Evolutionary conservation across 2,329 filamentous ascomycete species (phyloP).

Genomic region (Calonectria montana): DNA sequence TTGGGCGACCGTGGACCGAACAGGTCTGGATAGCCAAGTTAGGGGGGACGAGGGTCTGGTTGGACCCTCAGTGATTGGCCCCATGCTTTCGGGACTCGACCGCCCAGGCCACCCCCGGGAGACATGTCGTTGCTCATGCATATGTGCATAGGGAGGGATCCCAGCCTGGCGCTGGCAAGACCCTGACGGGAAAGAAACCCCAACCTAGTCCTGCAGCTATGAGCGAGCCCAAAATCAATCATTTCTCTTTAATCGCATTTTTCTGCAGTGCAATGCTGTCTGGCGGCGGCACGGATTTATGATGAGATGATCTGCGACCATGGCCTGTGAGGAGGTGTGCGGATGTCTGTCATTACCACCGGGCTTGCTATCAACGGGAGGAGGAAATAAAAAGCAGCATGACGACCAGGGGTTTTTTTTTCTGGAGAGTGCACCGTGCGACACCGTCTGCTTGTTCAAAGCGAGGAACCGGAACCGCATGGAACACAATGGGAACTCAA

Average conservation of each 20-base stretch:
- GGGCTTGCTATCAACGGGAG: conserved; percentile 20
- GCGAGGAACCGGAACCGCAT: conserved; percentile 19
- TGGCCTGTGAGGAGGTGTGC: conserved; percentile 27
- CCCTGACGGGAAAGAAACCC: conserved; percentile 18
- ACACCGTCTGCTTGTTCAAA: conserved; percentile 15
- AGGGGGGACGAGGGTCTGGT: conserved; percentile 18
- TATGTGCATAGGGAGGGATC: conserved; percentile 18
- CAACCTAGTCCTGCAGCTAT: not conserved
- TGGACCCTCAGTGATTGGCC: conserved; percentile 25
- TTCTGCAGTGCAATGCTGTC: not conserved
- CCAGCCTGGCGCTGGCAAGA: conserved; percentile 1
- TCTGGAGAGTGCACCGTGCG: conserved; percentile 25
- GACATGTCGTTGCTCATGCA: conserved; percentile 26
- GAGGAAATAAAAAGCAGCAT: conserved; percentile 24
- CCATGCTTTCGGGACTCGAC: conserved; percentile 25
- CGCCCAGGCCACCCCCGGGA: conserved; percentile 13
- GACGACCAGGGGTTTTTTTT: conserved; percentile 26
- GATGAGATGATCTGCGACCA: conserved; percentile 34
- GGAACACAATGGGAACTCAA: conserved; percentile 12
- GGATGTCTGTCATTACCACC: conserved; percentile 30
- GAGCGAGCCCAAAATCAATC: not conserved
- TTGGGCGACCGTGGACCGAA: conserved; percentile 23
- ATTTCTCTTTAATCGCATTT: conserved; percentile 6
- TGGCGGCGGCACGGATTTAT: conserved; percentile 4
- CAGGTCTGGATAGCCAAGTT: conserved; percentile 21